Evolutionary conservation across 108 stramenopile genomes (phyloP).

Genomic region (Pseudonitzschia delicatissima): DNA sequence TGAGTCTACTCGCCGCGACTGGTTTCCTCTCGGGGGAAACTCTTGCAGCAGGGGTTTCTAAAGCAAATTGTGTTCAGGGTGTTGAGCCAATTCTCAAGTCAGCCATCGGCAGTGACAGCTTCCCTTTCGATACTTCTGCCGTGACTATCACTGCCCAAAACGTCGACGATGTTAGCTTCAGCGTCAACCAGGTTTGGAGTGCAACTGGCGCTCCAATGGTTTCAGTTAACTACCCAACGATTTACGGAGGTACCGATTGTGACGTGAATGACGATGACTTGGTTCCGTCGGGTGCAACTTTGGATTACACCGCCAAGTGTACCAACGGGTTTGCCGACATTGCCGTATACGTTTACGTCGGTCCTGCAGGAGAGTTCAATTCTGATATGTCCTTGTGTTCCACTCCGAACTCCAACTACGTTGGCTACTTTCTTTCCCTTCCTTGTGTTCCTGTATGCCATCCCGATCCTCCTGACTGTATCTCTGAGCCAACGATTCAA

Average conservation of each 20-base stretch:
- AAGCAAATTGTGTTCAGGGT: not conserved
- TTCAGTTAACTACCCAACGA: not conserved
- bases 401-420: not conserved
- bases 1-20: too few relatives aligned
- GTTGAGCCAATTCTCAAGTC: not conserved
- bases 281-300: not conserved
- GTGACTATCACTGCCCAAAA: not conserved
- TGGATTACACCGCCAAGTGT: not conserved
- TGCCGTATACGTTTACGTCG: not conserved
- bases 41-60: not conserved
- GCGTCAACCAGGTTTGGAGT: not conserved
- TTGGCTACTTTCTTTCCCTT: not conserved
- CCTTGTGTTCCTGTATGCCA: constrained; percentile 5
- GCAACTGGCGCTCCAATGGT: not conserved
- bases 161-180: not conserved
- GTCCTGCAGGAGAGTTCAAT: not conserved
- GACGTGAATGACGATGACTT: not conserved
- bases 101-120: not conserved
- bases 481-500: not conserved
- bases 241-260: too few relatives aligned
- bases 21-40: too few relatives aligned
- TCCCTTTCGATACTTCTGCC: not conserved
- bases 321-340: not conserved
- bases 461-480: not conserved
- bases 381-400: too few relatives aligned